Conservation (phyloP, 129 eudicot species). For the Flaveria ramosissima region DNA sequence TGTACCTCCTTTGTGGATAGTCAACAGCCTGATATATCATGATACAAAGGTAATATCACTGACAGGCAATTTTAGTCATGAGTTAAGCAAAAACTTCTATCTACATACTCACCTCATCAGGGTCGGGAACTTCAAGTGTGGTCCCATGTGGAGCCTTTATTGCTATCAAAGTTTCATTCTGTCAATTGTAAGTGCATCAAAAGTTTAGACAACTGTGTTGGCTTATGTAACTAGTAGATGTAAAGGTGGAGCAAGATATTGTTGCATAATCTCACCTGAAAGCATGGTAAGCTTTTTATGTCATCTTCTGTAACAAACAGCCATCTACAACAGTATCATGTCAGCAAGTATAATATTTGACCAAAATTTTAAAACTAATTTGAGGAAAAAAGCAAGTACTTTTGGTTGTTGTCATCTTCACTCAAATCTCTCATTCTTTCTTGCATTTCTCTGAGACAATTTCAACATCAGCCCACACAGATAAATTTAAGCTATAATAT, state of each 20-base stretch:
- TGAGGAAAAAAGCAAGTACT: constrained; percentile 41
- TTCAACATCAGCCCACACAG: constrained; percentile 30
- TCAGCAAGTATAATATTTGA: background rate
- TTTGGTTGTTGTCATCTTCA: constrained; percentile 82
- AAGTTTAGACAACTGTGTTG: background rate
- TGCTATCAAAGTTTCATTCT: constrained; percentile 96
- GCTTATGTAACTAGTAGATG: constrained; percentile 9
- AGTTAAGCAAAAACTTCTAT: constrained; percentile 7
- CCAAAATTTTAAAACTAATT: background rate
- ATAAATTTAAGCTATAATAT: constrained; percentile 21
- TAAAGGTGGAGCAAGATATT: background rate
- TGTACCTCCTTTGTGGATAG: constrained; percentile 92
- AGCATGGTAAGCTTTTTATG: constrained; percentile 85
- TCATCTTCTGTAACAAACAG: constrained; percentile 98
- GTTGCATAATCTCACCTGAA: constrained; percentile 56
- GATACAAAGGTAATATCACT: constrained; percentile 79
- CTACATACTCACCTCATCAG: constrained; percentile 73
- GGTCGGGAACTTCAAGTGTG: constrained; percentile 98
- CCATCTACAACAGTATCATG: constrained; percentile 61
- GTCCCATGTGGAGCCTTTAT: constrained; percentile 99
- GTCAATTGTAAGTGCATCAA: constrained; percentile 30
- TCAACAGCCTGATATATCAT: constrained; percentile 67
- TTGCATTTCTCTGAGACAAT: constrained; percentile 81
- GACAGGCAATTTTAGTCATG: constrained; percentile 67
- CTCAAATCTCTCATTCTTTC: constrained; percentile 83